Evolutionary conservation across 371 early-diverging fungal genomes (phyloP), one percentile per base, ranked within the genome.

Genomic region (Fennellomyces sp.): DNA sequence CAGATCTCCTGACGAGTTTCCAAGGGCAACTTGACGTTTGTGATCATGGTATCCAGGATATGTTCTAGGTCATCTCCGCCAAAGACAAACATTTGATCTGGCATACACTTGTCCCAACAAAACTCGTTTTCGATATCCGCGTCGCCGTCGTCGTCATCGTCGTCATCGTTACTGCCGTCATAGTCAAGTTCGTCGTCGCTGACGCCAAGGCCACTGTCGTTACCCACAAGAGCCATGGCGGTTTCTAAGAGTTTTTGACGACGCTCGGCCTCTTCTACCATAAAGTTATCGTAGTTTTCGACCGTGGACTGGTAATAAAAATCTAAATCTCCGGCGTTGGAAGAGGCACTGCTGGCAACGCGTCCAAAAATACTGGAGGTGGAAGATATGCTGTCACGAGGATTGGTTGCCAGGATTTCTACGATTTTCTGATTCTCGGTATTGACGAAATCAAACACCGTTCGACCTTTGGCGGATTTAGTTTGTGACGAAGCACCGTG

Each of bases 61-160:
- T 82, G 81, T 5, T 80, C 73, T 35, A 93, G 71, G 7, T 87
- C 79, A 52, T 62, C 60, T 51, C 50, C 60, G 42, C 52, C 83
- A 69, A 96, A 92, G 10, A 95, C 96, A 75, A 94, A 89, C 94
- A 94, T 94, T 70, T 93, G 95, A 70, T 92, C 90, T 3, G 88
- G 88, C 61, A 81, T 75, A 73, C 93, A 90, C 48, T 70, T 82
- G 53, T 88, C 88, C 91, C 89, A 94, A 42, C 88, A 73, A 71
- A 93, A 91, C 42, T 84, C 81, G 31, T 73, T 70, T 29, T 52
- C 50, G 12, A 56, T 26, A 25, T 36, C 38, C 4, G 49, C 52
- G 57, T 65, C 41, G 23, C 53, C 45, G n/a, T 62, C 55, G 42
- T 65, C 45, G 11, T 65, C 58, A 8, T 74, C 70, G 33, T 52